Base-by-base conservation (phyloP, 148 eudicot species). In the Cornus kousa region DNA sequence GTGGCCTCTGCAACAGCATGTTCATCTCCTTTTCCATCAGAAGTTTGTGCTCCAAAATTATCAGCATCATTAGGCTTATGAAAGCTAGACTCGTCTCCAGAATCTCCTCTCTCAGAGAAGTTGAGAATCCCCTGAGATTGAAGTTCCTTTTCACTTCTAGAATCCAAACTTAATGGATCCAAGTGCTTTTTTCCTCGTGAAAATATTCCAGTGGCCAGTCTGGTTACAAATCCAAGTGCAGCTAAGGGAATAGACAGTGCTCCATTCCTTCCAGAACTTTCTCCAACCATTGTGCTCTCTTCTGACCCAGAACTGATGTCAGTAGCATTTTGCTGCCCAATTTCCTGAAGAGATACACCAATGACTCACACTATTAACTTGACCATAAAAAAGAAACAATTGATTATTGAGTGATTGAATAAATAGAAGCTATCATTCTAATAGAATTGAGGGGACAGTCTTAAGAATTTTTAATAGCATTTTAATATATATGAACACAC, bases 171-270 rank as follows among this genome's bases (percentile, higher is more conserved):
- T 53, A 53, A 62, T 77, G 85, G 74, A 78, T 89, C 94, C 39
- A 40, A 77, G 77, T 85, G 77, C 78, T 79, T 88, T 71, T 77
- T 84, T 55, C 98, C 91, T 70, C 90, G 89, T 77, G 92, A 92
- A 81, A 96, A 93, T 82, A 96, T 90, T 74, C 95, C 95, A 80
- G 90, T 85, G 5, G 99, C 97, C 82, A 93, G 71, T 79, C 92
- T 85, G 71, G 97, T 88, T 83, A 93, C 80, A 87, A 87, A 88
- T 71, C 89, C 98, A 78, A 93, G 73, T 80, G 97, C 94, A 79
- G 97, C 94, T 53, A 86, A 83, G 73, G 97, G 92, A 77, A 95
- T 82, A 60, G 95, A 87, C 68, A 96, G 82, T 33, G 98, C 87
- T 37, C 97, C 98, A 80, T 89, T 89, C 50, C 55, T 83, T 81